Conservation (phyloP, 176 grass and related monocot genomes). For the Ensete glaucum region DNA sequence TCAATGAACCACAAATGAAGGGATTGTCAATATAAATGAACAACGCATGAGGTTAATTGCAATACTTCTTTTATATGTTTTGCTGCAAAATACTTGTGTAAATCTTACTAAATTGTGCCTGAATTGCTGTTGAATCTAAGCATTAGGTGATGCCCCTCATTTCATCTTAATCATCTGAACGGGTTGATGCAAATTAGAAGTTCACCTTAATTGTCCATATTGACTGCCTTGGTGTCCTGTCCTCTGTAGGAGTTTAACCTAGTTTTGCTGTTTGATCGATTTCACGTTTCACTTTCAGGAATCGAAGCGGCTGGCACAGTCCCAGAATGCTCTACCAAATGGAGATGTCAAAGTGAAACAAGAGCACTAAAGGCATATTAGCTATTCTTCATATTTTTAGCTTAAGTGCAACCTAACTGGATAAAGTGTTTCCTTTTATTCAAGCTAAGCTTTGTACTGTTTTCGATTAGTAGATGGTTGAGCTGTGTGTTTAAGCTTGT, state of each 20-base stretch:
- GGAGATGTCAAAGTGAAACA: constrained; percentile 76
- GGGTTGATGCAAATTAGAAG: not conserved
- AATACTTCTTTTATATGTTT: too few relatives aligned
- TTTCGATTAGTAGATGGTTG: not conserved
- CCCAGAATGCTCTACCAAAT: constrained; percentile 57
- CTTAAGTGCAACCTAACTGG: not conserved
- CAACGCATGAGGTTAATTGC: too few relatives aligned
- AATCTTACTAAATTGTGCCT: too few relatives aligned
- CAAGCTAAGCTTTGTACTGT: not conserved
- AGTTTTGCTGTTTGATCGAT: not conserved
- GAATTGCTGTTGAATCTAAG: too few relatives aligned
- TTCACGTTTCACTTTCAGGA: constrained; percentile 42
- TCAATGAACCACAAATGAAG: too few relatives aligned
- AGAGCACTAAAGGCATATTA: constrained; percentile 34
- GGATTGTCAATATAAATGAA: too few relatives aligned
- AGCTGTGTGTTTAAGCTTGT: too few relatives aligned
- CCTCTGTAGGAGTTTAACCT: too few relatives aligned
- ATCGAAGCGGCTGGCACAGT: constrained; percentile 63
- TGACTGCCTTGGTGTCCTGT: too few relatives aligned
- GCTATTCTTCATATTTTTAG: not conserved
- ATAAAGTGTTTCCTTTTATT: not conserved
- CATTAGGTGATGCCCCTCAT: too few relatives aligned
- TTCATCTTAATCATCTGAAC: not conserved
- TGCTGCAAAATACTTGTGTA: too few relatives aligned
- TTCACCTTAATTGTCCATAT: not conserved